Percentiles rank a stretch among this genome's conserved stretches.
These are phyloP conservation scores for Sarcocystis neurona DNA, from an alignment of 169 alveolate genomes.

Conservation along the genomic window DNA sequence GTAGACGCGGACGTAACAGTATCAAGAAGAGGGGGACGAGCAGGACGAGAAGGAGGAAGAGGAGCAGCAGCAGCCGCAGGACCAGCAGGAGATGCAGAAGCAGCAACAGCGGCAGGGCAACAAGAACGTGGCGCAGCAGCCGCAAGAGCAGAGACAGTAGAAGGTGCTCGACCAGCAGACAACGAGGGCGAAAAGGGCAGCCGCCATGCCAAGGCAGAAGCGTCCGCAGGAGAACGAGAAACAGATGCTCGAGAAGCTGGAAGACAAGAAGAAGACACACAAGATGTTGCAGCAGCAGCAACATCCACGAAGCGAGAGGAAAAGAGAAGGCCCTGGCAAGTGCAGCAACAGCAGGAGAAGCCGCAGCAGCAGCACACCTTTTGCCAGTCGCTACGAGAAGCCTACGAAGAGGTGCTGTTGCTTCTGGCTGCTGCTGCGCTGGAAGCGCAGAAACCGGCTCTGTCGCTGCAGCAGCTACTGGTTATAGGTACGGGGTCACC, in stretches of 20 bases:
- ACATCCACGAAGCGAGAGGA: too few relatives aligned
- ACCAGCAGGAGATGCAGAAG: not conserved
- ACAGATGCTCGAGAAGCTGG: not conserved
- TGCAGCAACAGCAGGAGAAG: too few relatives aligned
- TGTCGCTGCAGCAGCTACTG: too few relatives aligned
- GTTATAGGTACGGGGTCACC: too few relatives aligned
- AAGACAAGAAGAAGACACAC: not conserved
- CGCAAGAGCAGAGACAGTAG: too few relatives aligned
- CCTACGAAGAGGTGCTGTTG: not conserved
- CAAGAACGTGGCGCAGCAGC: too few relatives aligned
- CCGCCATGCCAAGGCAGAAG: too few relatives aligned
- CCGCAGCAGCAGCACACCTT: too few relatives aligned
- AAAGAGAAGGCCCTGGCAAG: not conserved
- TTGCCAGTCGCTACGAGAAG: not conserved
- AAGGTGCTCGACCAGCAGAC: too few relatives aligned
- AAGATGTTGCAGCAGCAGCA: too few relatives aligned
- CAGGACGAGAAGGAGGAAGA: not conserved
- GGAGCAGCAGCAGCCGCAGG: not conserved
- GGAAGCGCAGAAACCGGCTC: not conserved
- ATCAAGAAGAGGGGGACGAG: not conserved
- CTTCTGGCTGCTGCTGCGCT: conserved; percentile 2
- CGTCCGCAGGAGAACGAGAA: not conserved
- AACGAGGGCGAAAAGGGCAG: too few relatives aligned
- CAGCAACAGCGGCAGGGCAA: too few relatives aligned
- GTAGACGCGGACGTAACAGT: not conserved